phyloP scores from a whole-genome alignment of 139 green algal species.

The Chlamydomonas sphaeroides region DNA sequence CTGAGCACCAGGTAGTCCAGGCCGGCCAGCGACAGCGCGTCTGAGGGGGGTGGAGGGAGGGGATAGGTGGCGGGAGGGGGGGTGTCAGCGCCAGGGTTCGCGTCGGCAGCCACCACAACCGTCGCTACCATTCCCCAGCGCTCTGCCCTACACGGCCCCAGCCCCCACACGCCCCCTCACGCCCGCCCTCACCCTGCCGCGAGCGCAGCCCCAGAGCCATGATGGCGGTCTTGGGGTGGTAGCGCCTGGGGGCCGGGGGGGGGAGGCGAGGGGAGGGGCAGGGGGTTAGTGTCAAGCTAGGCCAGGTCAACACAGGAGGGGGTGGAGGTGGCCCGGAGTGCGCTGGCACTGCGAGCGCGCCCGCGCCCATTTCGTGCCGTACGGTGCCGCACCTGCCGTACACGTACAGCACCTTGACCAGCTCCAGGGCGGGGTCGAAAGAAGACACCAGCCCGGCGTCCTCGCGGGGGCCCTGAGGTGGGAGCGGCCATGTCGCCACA shows the following conservation, averaged over 20 bases:
- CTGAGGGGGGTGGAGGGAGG: slow-evolving; percentile 45
- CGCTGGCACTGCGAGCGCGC: too few species aligned
- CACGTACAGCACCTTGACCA: slow-evolving; percentile 79
- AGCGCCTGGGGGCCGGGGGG: slow-evolving; percentile 43
- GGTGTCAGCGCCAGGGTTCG: background rate
- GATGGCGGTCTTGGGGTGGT: slow-evolving; percentile 76
- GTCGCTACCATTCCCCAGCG: too few species aligned
- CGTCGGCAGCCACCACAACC: too few species aligned
- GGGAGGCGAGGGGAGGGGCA: too few species aligned
- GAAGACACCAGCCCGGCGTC: slow-evolving; percentile 58
- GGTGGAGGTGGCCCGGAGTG: too few species aligned
- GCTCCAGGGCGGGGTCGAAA: slow-evolving; percentile 74
- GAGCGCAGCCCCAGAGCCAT: slow-evolving; percentile 84
- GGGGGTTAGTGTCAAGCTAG: too few species aligned
- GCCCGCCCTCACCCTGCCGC: slow-evolving; percentile 52
- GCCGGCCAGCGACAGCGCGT: slow-evolving; percentile 81
- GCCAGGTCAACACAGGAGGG: too few species aligned
- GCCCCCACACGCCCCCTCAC: too few species aligned
- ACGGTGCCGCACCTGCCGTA: too few species aligned
- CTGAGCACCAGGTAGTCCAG: slow-evolving; percentile 80
- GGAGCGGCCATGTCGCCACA: too few species aligned
- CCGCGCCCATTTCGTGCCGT: too few species aligned
- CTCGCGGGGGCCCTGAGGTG: slow-evolving; percentile 73
- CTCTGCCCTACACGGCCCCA: too few species aligned
- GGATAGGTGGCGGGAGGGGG: background rate